These are phyloP conservation scores for Globisporangium cystogenes DNA, from an alignment of 352 stramenopile genomes.

Conservation along the genomic window DNA sequence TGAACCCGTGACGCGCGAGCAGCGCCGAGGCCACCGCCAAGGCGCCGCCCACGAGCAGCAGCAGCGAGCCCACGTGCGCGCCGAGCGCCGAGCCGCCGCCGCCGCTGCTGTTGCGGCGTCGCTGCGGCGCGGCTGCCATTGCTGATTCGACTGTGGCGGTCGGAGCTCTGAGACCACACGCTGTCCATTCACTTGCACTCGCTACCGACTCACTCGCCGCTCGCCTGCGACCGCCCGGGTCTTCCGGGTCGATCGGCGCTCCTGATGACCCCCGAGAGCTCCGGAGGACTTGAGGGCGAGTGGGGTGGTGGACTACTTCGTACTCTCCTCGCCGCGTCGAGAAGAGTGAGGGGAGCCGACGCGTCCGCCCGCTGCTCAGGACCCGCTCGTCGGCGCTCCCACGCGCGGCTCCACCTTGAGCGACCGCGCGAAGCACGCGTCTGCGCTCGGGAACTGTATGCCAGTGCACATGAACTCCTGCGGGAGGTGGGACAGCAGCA, in stretches of 20 bases:
- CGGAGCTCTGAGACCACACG: too few species aligned
- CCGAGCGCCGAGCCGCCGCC: neutral
- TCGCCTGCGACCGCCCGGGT: too few species aligned
- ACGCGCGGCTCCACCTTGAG: slow-evolving; percentile 81
- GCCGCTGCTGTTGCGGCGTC: neutral
- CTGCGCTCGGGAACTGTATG: slow-evolving; percentile 52
- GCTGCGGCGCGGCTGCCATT: too few species aligned
- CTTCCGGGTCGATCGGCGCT: too few species aligned
- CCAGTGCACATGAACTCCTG: slow-evolving; percentile 75
- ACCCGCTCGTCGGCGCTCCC: slow-evolving; percentile 23
- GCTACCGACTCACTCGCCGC: too few species aligned
- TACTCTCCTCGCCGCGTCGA: neutral
- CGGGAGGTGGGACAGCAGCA: neutral
- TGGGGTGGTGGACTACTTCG: too few species aligned
- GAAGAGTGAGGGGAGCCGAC: neutral
- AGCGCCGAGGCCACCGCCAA: slow-evolving; percentile 40
- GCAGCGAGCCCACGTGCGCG: slow-evolving; percentile 27
- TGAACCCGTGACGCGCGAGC: slow-evolving; percentile 50
- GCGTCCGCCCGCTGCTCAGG: neutral
- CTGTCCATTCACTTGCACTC: too few species aligned
- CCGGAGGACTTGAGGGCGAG: too few species aligned
- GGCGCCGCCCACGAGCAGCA: slow-evolving; percentile 33
- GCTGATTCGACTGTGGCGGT: too few species aligned
- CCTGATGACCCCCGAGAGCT: too few species aligned
- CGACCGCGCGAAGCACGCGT: slow-evolving; percentile 77